Evolutionary conservation across 257 asterid species (phyloP).

Genomic region (Fraxinus cuspidata): DNA sequence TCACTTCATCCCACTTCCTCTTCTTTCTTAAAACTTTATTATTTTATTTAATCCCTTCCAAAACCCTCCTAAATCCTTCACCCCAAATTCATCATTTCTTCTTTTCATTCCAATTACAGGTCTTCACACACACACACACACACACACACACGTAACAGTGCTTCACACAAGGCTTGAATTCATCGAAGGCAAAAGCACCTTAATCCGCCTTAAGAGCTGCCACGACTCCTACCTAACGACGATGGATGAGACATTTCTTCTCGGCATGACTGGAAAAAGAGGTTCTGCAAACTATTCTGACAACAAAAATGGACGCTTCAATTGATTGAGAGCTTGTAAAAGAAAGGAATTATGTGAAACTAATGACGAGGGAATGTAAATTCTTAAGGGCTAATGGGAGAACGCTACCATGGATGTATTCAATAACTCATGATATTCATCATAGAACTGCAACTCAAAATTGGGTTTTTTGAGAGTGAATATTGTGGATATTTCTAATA

Average conservation of each 20-base stretch:
- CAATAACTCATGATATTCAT: conserved; percentile 41
- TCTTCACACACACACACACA: conserved; percentile 10
- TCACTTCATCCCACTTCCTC: too few species aligned
- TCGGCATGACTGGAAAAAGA: too few species aligned
- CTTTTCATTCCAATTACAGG: background rate
- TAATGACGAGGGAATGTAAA: conserved; percentile 58
- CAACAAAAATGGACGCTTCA: conserved; percentile 25
- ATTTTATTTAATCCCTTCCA: too few species aligned
- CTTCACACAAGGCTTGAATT: conserved; percentile 47
- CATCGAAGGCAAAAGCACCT: conserved; percentile 44
- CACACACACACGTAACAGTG: conserved; percentile 28
- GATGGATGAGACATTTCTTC: too few species aligned
- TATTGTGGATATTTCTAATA: too few species aligned
- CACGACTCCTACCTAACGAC: conserved; percentile 62
- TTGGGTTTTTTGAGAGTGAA: too few species aligned
- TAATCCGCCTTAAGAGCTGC: conserved; percentile 65
- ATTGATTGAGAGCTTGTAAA: conserved; percentile 72
- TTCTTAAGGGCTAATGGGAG: conserved; percentile 85
- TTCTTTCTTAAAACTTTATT: too few species aligned
- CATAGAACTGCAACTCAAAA: too few species aligned
- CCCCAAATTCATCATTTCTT: too few species aligned
- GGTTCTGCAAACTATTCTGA: too few species aligned
- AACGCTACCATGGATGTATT: conserved; percentile 77
- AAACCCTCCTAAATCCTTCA: too few species aligned
- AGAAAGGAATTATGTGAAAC: conserved; percentile 61